Evolutionary conservation across 306 rosid species (phyloP).

Genomic region (Corylus americana): DNA sequence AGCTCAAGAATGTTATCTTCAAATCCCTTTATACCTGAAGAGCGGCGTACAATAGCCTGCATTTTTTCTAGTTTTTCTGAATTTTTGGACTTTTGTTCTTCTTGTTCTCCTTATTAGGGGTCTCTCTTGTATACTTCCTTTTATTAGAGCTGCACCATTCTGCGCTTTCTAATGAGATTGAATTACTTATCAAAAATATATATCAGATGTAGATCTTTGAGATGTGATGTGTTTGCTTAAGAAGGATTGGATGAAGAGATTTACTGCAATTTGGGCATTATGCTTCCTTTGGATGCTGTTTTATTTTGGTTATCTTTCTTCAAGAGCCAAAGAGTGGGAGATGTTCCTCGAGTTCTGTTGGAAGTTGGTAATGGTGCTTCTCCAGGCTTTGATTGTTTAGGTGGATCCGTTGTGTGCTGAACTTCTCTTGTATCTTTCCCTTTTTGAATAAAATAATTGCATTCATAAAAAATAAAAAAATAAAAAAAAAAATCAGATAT

Average conservation of each 20-base stretch:
- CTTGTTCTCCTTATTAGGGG: too few species aligned
- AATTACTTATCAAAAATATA: too few species aligned
- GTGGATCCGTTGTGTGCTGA: background rate
- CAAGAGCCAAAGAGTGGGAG: background rate
- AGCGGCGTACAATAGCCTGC: too few species aligned
- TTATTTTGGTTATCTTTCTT: background rate
- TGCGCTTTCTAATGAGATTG: too few species aligned
- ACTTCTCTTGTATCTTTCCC: background rate
- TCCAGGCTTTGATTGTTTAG: background rate
- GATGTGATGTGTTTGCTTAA: background rate
- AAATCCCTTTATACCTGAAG: too few species aligned
- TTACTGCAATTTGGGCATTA: background rate
- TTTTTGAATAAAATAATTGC: background rate
- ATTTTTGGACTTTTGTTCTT: too few species aligned
- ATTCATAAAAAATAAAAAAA: background rate
- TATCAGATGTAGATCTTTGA: too few species aligned
- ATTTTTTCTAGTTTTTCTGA: too few species aligned
- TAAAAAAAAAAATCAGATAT: background rate
- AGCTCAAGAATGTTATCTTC: too few species aligned
- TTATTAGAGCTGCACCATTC: too few species aligned
- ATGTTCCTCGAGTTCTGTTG: background rate
- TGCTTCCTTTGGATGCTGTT: background rate
- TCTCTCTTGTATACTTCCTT: too few species aligned
- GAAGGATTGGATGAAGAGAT: background rate
- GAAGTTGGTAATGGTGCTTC: background rate